These are phyloP conservation scores for Ascochyta lentis DNA, from an alignment of 2,329 filamentous ascomycete species.

Conservation along the genomic window DNA sequence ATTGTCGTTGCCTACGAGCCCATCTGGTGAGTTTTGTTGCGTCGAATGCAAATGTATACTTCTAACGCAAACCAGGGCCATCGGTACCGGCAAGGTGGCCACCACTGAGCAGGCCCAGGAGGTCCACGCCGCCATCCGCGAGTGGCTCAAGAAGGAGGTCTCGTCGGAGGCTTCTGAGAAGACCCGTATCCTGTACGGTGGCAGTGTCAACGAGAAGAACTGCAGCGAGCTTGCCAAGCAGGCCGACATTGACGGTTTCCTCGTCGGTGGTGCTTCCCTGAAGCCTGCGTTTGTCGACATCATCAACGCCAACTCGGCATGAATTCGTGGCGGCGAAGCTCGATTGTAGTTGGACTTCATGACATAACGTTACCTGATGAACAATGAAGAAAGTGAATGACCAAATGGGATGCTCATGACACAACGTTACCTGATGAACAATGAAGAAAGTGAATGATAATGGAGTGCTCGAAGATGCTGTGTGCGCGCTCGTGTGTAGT, in stretches of 20 bases:
- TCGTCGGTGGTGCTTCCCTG: slow-evolving; percentile 93
- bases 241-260: slow-evolving; percentile 95
- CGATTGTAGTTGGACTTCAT: slow-evolving; percentile 44
- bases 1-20: slow-evolving; percentile 98
- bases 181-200: slow-evolving; percentile 95
- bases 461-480: not conserved
- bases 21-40: slow-evolving; percentile 74
- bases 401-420: not conserved
- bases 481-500: not conserved
- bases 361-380: slow-evolving; percentile 13
- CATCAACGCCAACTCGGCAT: slow-evolving; percentile 64
- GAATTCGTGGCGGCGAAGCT: slow-evolving; percentile 45
- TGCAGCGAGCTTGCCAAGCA: slow-evolving; percentile 90
- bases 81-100: slow-evolving; percentile 74
- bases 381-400: slow-evolving; percentile 14
- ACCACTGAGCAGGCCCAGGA: slow-evolving; percentile 52
- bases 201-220: slow-evolving; percentile 98
- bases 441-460: slow-evolving; percentile 12
- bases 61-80: slow-evolving; percentile 58
- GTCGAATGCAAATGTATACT: not conserved
- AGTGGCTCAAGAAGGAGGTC: slow-evolving; percentile 78
- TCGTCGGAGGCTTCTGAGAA: slow-evolving; percentile 80
- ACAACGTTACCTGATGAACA: slow-evolving; percentile 13
- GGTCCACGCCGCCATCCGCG: slow-evolving; percentile 77
- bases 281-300: slow-evolving; percentile 89